A percentile compares a stretch with the other conserved stretches of the same genome.
Conservation (phyloP, 371 early-diverging fungal species). For the Conidiobolus incongruus region DNA sequence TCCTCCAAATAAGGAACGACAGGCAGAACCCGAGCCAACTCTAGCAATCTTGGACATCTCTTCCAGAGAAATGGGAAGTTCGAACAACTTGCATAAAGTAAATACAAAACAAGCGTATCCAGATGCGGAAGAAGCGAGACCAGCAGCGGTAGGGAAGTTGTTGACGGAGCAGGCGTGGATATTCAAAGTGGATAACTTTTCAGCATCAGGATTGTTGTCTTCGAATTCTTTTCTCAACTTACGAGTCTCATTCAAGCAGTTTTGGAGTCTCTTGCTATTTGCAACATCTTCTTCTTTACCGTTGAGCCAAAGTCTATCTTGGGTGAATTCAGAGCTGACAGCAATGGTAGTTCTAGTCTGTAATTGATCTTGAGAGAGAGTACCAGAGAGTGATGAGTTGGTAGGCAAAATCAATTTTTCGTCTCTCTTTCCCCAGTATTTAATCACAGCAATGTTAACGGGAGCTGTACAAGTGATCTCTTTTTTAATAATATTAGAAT, state of each 20-base stretch:
- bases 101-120: slow-evolving; percentile 90
- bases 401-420: slow-evolving; percentile 78
- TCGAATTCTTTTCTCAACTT: slow-evolving; percentile 43
- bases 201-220: slow-evolving; percentile 13
- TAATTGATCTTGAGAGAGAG: slow-evolving; percentile 86
- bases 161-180: slow-evolving; percentile 82
- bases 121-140: slow-evolving; percentile 97
- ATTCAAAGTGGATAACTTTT: slow-evolving; percentile 25
- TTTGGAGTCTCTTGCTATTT: slow-evolving; percentile 59
- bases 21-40: slow-evolving; percentile 91
- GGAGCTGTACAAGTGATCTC: slow-evolving; percentile 81
- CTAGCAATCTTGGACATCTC: slow-evolving; percentile 86
- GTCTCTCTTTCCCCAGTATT: slow-evolving; percentile 98
- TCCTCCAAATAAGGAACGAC: slow-evolving; percentile 91
- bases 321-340: slow-evolving; percentile 29
- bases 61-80: slow-evolving; percentile 32
- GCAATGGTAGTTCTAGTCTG: slow-evolving; percentile 82
- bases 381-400: slow-evolving; percentile 90
- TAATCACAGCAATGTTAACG: slow-evolving; percentile 97
- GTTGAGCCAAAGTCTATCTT: slow-evolving; percentile 83
- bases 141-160: slow-evolving; percentile 98
- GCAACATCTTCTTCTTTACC: slow-evolving; percentile 66
- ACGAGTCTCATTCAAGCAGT: slow-evolving; percentile 64
- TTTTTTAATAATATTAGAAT: not conserved
- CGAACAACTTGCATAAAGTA: slow-evolving; percentile 57